These are phyloP conservation scores for Xerocomellus amylosporus DNA, from an alignment of 768 basidiomycete species.

Conservation along the genomic window DNA sequence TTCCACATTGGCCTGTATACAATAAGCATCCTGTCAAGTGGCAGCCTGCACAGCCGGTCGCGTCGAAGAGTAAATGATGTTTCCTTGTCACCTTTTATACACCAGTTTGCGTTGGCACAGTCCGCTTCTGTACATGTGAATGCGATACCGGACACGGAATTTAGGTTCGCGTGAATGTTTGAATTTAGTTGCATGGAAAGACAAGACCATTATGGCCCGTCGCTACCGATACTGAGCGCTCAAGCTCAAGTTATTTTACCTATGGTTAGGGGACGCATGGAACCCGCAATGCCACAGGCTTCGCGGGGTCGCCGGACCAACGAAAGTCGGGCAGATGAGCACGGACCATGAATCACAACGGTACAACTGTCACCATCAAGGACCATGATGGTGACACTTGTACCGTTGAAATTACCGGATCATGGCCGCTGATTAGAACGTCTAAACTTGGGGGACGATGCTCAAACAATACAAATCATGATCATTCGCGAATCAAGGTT, in stretches of 20 bases:
- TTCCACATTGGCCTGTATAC: conserved; percentile 67
- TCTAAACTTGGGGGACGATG: neutral
- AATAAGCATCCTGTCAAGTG: conserved; percentile 24
- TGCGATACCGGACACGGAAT: neutral
- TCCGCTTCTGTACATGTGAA: neutral
- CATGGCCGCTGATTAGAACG: too few species aligned
- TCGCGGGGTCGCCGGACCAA: too few species aligned
- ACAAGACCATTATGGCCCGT: too few species aligned
- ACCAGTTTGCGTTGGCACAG: neutral
- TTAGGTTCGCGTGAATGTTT: neutral
- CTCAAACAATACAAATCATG: neutral
- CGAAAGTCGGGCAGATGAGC: too few species aligned
- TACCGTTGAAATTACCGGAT: too few species aligned
- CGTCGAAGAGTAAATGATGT: conserved; percentile 23
- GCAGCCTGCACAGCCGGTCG: conserved; percentile 18
- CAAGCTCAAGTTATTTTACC: too few species aligned
- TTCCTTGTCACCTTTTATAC: neutral
- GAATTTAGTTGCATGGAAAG: neutral
- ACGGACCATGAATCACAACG: too few species aligned
- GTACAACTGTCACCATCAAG: too few species aligned
- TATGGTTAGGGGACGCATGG: neutral
- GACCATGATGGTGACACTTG: too few species aligned
- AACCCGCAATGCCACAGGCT: neutral
- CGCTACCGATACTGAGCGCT: too few species aligned
- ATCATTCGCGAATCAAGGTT: conserved; percentile 21